Evolutionary conservation across 768 basidiomycete genomes (phyloP).

Genomic region (Butyriboletus loyo): DNA sequence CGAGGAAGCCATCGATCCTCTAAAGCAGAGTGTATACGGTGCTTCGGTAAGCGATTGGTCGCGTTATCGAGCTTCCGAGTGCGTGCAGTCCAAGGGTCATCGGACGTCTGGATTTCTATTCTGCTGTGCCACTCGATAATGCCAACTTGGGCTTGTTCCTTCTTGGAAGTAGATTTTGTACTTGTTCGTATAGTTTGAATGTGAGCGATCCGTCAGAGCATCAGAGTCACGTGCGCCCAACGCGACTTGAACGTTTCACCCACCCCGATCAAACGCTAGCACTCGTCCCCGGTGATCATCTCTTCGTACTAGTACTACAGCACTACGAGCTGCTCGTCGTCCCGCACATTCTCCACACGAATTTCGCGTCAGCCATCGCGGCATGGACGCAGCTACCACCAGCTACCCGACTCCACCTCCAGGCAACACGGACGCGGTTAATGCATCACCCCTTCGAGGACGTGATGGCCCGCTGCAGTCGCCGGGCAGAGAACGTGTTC

Average conservation of each 20-base stretch:
- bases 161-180: conserved; percentile 4
- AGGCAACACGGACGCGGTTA: conserved; percentile 39
- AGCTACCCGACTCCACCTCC: conserved; percentile 29
- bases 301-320: background rate
- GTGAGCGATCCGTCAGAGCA: background rate
- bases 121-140: background rate
- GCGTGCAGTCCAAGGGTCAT: background rate
- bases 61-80: background rate
- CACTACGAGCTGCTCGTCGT: background rate
- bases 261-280: conserved; percentile 16
- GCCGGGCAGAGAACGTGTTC: conserved; percentile 47
- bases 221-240: conserved; percentile 30
- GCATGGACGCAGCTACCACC: conserved; percentile 21
- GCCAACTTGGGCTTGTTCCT: background rate
- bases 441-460: conserved; percentile 42
- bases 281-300: background rate
- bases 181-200: background rate
- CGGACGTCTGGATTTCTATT: background rate
- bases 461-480: conserved; percentile 53
- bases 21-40: background rate
- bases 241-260: conserved; percentile 28
- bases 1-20: conserved; percentile 13
- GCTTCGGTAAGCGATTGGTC: background rate
- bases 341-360: background rate
- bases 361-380: background rate